Evolutionary conservation across 768 basidiomycete species (phyloP), one percentile per base, ranked within the genome.

Genomic region (Lentinula sp.): DNA sequence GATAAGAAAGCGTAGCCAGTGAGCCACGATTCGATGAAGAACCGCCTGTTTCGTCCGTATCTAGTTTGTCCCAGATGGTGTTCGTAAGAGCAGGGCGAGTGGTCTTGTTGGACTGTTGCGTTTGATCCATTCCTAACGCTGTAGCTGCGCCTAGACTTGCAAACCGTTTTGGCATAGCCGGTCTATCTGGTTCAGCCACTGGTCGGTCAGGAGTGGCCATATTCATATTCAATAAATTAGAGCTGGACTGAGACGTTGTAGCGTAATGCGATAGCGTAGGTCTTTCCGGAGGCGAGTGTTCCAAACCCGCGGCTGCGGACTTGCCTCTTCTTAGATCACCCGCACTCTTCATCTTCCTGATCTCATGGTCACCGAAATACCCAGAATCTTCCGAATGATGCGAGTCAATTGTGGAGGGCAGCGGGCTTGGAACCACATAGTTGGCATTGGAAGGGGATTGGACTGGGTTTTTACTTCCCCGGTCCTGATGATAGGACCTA

Each of bases 301-400:
- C 48, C 68, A 66, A 13, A 63, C 34, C 53, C 45, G 64, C 70
- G 46, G 70, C 61, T 64, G 69, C 70, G 16, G 71, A 66, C 66
- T 69, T 73, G 72, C 75, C 78, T 62, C 81, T 76, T 39, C 87
- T 84, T 43, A 93, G 75, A 70, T 92, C 91, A 40, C 89, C 91
- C 21, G 91, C 91, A 70, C 91, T 92, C 75, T 91, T 92, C 91
- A 93, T 92, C 70, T 84, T 87, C 62, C 89, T 84, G 48, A 91
- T 70, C 68, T 91, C 88, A 53, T 75, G 84, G 64, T 86, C 84
- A 39, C 74, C 72, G 65, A 72, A 72, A 61, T 75, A 71, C 55
- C 76, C 74, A 5, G 75, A 67, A 49, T 84, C 81, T 53, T 80
- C 77, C 32, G 70, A 70, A 60, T 66, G 65, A 60, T 61, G 58